Conservation (phyloP, 1,284 basidiomycete genomes). For the Fomitopsis betulina region DNA sequence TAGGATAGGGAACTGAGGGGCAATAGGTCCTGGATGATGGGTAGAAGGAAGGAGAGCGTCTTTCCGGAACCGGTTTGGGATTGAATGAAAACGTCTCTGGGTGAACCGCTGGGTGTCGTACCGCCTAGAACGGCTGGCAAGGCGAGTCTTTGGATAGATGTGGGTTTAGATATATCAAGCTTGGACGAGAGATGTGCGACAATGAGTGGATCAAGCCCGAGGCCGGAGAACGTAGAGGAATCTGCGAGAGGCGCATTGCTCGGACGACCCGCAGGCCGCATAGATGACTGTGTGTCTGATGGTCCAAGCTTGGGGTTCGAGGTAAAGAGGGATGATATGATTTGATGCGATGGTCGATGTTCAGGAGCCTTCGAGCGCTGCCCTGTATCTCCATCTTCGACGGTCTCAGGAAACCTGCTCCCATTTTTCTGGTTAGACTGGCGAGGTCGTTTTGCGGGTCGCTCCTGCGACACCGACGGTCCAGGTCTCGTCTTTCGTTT, state of each 20-base stretch:
- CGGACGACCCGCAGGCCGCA: slow-evolving; percentile 41
- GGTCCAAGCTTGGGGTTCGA: slow-evolving; percentile 68
- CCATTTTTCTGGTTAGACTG: slow-evolving; percentile 9
- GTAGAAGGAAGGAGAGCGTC: slow-evolving; percentile 91
- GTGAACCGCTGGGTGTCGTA: slow-evolving; percentile 33
- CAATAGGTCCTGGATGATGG: slow-evolving; percentile 92
- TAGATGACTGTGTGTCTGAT: slow-evolving; percentile 26
- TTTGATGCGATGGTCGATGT: slow-evolving; percentile 48
- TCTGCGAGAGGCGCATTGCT: slow-evolving; percentile 83
- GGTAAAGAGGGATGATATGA: slow-evolving; percentile 91
- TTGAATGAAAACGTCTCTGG: slow-evolving; percentile 89
- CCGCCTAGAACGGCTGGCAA: slow-evolving; percentile 68
- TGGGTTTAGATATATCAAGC: slow-evolving; percentile 84
- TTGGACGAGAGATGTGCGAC: slow-evolving; percentile 77
- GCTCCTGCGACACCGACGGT: slow-evolving; percentile 7
- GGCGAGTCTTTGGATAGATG: slow-evolving; percentile 84
- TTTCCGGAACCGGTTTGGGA: slow-evolving; percentile 99
- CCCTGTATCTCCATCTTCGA: slow-evolving; percentile 3
- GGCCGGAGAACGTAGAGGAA: slow-evolving; percentile 67
- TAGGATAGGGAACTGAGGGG: slow-evolving; percentile 85
- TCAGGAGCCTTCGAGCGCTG: slow-evolving; percentile 15
- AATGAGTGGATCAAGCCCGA: slow-evolving; percentile 82
- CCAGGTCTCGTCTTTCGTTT: slow-evolving; percentile 53
- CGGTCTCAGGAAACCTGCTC: slow-evolving; percentile 24
- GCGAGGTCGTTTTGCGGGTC: slow-evolving; percentile 48